Conservation (phyloP, 2,329 filamentous ascomycete species). For the Magnaporthiopsis incrustans region DNA sequence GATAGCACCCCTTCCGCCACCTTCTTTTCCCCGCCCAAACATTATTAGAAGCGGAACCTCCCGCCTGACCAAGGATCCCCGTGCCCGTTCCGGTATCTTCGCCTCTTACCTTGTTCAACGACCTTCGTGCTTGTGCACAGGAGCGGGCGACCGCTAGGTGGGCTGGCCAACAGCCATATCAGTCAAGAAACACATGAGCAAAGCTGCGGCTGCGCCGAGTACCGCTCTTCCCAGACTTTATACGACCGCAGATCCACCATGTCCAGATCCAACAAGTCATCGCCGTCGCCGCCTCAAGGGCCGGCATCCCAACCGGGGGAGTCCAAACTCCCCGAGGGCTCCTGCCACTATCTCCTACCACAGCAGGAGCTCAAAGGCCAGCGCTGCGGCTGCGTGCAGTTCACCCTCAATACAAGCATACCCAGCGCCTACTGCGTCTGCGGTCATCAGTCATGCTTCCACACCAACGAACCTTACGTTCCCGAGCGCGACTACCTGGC, state of each 20-base stretch:
- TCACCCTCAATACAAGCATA: conserved; percentile 44
- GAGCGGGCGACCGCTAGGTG: not conserved
- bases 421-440: conserved; percentile 50
- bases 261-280: conserved; percentile 13
- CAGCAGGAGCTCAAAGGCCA: conserved; percentile 49
- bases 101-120: not conserved
- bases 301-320: conserved; percentile 28
- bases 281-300: conserved; percentile 22
- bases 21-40: not conserved
- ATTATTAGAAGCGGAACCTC: not conserved
- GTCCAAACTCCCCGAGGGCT: conserved; percentile 43
- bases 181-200: not conserved
- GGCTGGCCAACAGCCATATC: not conserved
- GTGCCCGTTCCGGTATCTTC: not conserved
- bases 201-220: not conserved
- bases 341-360: conserved; percentile 51
- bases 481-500: conserved; percentile 41
- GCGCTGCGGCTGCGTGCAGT: conserved; percentile 50
- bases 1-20: not conserved
- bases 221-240: not conserved
- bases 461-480: conserved; percentile 38
- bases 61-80: not conserved
- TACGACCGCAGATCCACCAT: not conserved
- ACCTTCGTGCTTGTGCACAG: not conserved
- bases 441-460: conserved; percentile 53